Evolutionary conservation across 192 early-diverging fungal species (phyloP).

Genomic region (Podila verticillata): DNA sequence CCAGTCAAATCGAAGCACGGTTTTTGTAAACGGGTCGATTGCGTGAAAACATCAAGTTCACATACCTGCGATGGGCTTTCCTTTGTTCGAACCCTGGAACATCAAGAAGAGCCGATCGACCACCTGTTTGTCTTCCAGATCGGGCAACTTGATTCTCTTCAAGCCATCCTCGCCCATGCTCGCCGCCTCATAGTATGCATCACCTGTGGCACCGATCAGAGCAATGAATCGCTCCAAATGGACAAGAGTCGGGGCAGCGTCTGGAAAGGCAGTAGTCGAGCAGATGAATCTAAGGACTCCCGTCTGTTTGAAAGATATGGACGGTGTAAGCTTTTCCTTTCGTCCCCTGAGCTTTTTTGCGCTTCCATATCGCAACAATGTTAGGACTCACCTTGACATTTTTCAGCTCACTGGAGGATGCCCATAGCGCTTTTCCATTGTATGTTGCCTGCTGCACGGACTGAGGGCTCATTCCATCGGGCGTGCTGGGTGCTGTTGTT

Average conservation of each 20-base stretch:
- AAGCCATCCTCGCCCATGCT: conserved; percentile 83
- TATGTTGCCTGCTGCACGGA: conserved; percentile 74
- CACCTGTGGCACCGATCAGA: conserved; percentile 68
- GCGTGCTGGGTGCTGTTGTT: conserved; percentile 17
- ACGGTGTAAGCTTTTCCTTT: not conserved
- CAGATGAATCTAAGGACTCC: conserved; percentile 57
- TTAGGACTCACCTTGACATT: conserved; percentile 37
- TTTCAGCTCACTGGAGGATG: conserved; percentile 30
- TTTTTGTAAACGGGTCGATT: not conserved
- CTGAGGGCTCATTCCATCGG: conserved; percentile 65
- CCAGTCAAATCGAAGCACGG: not conserved
- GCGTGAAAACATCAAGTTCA: not conserved
- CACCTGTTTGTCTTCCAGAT: conserved; percentile 71
- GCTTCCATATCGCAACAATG: not conserved
- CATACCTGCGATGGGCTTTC: conserved; percentile 30
- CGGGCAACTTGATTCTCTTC: conserved; percentile 72
- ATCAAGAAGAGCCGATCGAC: conserved; percentile 61
- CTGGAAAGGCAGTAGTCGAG: conserved; percentile 54
- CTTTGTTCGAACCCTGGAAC: conserved; percentile 67
- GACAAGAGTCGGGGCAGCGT: conserved; percentile 39
- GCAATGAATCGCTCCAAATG: conserved; percentile 70
- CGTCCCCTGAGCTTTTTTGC: not conserved
- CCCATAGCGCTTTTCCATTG: conserved; percentile 79
- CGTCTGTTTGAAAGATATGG: conserved; percentile 23
- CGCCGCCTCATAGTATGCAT: conserved; percentile 75